A percentile compares a stretch with the other conserved stretches of the same genome.
These are phyloP conservation scores for Begonia peltatifolia DNA, from an alignment of 306 rosid species.

Conservation along the genomic window DNA sequence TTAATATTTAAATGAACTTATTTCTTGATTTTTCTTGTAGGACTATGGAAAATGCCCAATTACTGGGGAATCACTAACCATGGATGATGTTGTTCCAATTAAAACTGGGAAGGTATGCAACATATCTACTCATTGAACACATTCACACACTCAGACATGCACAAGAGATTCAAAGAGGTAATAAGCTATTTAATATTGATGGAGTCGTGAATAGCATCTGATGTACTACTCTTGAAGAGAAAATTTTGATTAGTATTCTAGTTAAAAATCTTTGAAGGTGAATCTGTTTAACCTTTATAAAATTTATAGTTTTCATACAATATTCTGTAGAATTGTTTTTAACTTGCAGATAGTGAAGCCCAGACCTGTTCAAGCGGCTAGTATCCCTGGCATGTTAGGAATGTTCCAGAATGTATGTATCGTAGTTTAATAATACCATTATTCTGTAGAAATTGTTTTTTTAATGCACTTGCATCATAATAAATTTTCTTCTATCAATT, in stretches of 20 bases:
- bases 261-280: neutral
- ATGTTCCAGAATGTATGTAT: conserved; percentile 86
- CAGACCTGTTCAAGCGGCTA: conserved; percentile 94
- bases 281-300: neutral
- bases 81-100: conserved; percentile 70
- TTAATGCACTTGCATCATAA: too few relatives aligned
- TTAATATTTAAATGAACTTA: too few relatives aligned
- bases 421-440: neutral
- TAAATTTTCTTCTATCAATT: too few relatives aligned
- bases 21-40: conserved; percentile 14
- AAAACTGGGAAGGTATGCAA: conserved; percentile 77
- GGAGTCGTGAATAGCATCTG: too few relatives aligned
- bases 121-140: too few relatives aligned
- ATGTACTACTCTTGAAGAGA: too few relatives aligned
- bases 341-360: conserved; percentile 90
- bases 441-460: too few relatives aligned
- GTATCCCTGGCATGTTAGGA: conserved; percentile 98
- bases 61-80: conserved; percentile 68
- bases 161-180: too few relatives aligned
- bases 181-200: too few relatives aligned
- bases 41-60: conserved; percentile 95
- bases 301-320: neutral
- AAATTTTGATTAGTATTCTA: neutral
- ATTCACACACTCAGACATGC: too few relatives aligned
- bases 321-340: conserved; percentile 1